phyloP scores from a whole-genome alignment of 768 basidiomycete genomes.

The Boletus insuetus region DNA sequence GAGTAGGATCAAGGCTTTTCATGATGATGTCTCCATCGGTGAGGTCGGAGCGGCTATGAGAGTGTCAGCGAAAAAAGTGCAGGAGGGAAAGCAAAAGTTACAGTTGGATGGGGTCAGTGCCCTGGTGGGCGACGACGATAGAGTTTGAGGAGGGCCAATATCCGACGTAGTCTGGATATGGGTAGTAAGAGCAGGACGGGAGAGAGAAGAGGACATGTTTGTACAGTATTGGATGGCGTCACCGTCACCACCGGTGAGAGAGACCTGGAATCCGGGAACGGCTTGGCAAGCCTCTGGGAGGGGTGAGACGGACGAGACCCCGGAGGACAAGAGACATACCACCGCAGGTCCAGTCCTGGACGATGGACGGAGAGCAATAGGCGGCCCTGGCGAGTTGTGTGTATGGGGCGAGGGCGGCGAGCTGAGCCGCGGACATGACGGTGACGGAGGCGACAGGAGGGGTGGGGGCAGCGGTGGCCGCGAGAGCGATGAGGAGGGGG shows the following conservation, averaged over 20 bases:
- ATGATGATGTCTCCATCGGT: slow-evolving; percentile 47
- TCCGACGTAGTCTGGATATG: slow-evolving; percentile 48
- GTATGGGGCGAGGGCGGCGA: slow-evolving; percentile 43
- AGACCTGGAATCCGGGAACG: slow-evolving; percentile 37
- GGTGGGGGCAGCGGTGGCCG: neutral
- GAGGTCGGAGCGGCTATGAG: slow-evolving; percentile 43
- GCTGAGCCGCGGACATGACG: slow-evolving; percentile 27
- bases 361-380: slow-evolving; percentile 43
- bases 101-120: slow-evolving; percentile 57
- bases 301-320: neutral
- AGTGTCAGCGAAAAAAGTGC: neutral
- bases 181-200: neutral
- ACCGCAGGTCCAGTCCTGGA: slow-evolving; percentile 46
- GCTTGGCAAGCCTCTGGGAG: slow-evolving; percentile 34
- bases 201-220: slow-evolving; percentile 2
- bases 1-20: slow-evolving; percentile 37
- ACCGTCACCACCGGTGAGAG: slow-evolving; percentile 50
- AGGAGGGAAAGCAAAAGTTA: slow-evolving; percentile 24
- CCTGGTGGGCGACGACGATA: slow-evolving; percentile 60
- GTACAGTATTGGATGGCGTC: slow-evolving; percentile 47
- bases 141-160: slow-evolving; percentile 50
- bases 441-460: slow-evolving; percentile 14
- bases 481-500: slow-evolving; percentile 2
- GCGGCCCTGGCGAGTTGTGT: slow-evolving; percentile 55
- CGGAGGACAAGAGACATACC: slow-evolving; percentile 19